Base-by-base conservation (phyloP, 352 stramenopile species). In the Phytophthora macrochlamydospora region DNA sequence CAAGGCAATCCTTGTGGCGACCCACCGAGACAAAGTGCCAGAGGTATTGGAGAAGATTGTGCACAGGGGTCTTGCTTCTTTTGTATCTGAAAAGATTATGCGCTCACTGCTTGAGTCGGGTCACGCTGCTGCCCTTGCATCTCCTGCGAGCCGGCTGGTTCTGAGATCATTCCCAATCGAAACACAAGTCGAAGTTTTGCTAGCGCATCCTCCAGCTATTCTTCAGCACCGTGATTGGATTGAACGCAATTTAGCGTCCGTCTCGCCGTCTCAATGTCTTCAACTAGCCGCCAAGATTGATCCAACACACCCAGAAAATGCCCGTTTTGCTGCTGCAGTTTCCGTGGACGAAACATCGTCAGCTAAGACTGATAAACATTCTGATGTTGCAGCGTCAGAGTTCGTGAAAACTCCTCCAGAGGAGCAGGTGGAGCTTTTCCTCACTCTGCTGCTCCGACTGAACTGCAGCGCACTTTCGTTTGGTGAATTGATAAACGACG, bases 161-260 rank as follows among this genome's bases (percentile, higher is more conserved):
- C 55, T 93, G 18, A 75, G 86, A 8, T 67, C 79, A 8, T 76
- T 93, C 12, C 59, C 77, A 2, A 56, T 85, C 2, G 67, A 84
- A 13, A 40, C 73, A 45, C 84, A 95, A 59, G 62, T 87, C 12
- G 53, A 90, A 38, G 66, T 92, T 28, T 62, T 93, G 48, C 51
- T 92, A 29, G 71, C 76, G 12, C 40, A 78, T 37, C 67, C 78
- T 0, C 57, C 72, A 24, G 64, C 76, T 29, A 73, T 95, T 44
- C 57, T 93, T 49, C 64, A 78, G 37, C 87, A 94, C 57, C 84
- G 87, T 33, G 85, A 93, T 48, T 95, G 85, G 85, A 52, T 95
- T 9, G 29, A 86, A 14, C 81, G 85, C 1, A 80, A 91, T 28
- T 44, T 93, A 28, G 51, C 59, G 31, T 37, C 56, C 1, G 78